A percentile compares a stretch with the other conserved stretches of the same genome.
phyloP scores from a whole-genome alignment of 805 yeast species.

The Pichia exigua region DNA sequence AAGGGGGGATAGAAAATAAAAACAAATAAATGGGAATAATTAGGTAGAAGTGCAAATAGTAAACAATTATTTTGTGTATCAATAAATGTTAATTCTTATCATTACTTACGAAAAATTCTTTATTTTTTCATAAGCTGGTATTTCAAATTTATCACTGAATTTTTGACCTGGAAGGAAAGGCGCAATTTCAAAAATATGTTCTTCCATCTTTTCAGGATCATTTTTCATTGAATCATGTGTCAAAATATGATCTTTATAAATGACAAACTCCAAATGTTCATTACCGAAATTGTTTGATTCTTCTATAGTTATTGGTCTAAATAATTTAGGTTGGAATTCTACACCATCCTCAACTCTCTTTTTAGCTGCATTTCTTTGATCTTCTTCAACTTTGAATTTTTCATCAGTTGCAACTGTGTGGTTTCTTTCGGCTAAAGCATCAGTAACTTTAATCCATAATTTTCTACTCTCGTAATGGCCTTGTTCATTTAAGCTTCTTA shows the following conservation, averaged over 20 bases:
- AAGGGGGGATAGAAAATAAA: neutral
- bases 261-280: slow-evolving; percentile 52
- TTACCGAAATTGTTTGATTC: slow-evolving; percentile 24
- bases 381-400: slow-evolving; percentile 77
- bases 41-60: neutral
- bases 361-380: slow-evolving; percentile 71
- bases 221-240: slow-evolving; percentile 30
- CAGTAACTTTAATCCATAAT: slow-evolving; percentile 76
- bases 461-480: slow-evolving; percentile 72
- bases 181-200: slow-evolving; percentile 53
- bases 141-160: slow-evolving; percentile 54
- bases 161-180: slow-evolving; percentile 82
- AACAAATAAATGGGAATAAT: neutral
- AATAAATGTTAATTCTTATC: neutral
- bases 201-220: slow-evolving; percentile 41
- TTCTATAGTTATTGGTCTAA: slow-evolving; percentile 39
- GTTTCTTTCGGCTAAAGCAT: slow-evolving; percentile 71
- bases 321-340: slow-evolving; percentile 74
- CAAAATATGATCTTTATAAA: slow-evolving; percentile 42
- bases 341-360: slow-evolving; percentile 70
- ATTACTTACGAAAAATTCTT: neutral
- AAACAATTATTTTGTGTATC: neutral
- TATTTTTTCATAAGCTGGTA: slow-evolving; percentile 58
- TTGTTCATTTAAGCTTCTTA: slow-evolving; percentile 74
- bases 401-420: slow-evolving; percentile 84